Evolutionary conservation across 768 basidiomycete species (phyloP), one percentile per base, ranked within the genome.

Genomic region (Mycena polygramma): DNA sequence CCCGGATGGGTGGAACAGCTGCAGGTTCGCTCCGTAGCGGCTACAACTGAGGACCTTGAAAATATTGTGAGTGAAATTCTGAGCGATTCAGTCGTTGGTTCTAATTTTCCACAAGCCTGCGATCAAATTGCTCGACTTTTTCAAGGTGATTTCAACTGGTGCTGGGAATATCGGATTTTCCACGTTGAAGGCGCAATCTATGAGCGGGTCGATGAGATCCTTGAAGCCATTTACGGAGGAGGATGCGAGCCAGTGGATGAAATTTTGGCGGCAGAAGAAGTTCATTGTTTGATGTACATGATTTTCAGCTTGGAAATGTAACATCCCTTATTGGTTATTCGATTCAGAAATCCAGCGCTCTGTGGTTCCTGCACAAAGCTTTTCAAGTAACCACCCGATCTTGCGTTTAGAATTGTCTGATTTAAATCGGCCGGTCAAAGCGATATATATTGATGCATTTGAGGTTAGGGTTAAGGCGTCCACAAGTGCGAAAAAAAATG

Each of bases 1-100:
- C 55, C 60, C 8, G 77, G 79, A 17, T 83, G 82, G 81, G 71
- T 82, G 20, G 55, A 57, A 1, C 65, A 70, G 2, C 51, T 83
- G 19, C 76, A 82, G 58, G 66, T 70, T 49, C 75, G 67, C 11
- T 75, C 79, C 2, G 22, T 68, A 14, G 49, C 55, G 36, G 62
- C 75, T 53, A 73, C 74, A 0, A 74, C 75, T 19, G 78, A 79
- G 10, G 79, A 80, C 52, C 53, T 81, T 57, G 65, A 55, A 19
- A 66, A 76, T 8, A 78, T 83, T 15, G 83, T 84, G 58, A 69
- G 83, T 77, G 61, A 48, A 3, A 30, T 30, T 30, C 30, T 30
- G 30, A 15, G 65, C 22, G 30, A 10, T 5, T 4, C 13, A 41
- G 37, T 48, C 7, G 1, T 26, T 11, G 15, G 20, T 37, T 5